Evolutionary conservation across 139 green algal genomes (phyloP).

Genomic region (Chlamydomonas schloesseri): DNA sequence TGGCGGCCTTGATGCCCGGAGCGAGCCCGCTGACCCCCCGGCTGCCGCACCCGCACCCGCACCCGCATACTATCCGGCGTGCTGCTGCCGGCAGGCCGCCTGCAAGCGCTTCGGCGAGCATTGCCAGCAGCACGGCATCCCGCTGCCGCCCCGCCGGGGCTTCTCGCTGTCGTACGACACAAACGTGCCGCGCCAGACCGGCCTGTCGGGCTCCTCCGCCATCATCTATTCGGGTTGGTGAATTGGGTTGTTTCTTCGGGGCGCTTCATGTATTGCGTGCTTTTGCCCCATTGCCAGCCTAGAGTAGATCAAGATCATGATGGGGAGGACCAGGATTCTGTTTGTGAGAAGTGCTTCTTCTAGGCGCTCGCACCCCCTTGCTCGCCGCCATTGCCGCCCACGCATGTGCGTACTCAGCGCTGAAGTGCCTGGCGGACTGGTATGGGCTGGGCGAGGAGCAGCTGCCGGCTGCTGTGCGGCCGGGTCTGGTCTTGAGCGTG

Average conservation of each 20-base stretch:
- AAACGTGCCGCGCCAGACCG: conserved; percentile 88
- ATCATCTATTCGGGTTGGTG: conserved; percentile 79
- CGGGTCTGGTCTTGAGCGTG: conserved; percentile 78
- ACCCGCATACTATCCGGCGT: no score
- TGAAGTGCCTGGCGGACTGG: conserved; percentile 88
- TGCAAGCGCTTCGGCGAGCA: conserved; percentile 75
- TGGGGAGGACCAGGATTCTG: no score
- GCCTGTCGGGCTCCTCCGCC: conserved; percentile 89
- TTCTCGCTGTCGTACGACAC: conserved; percentile 90
- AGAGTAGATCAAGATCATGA: no score
- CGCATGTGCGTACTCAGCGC: no score
- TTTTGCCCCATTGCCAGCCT: no score
- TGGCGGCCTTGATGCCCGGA: no score
- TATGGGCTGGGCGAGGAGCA: conserved; percentile 66
- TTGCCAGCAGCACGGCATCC: conserved; percentile 66
- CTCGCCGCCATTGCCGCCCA: no score
- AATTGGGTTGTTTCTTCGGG: background rate
- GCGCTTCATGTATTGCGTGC: no score
- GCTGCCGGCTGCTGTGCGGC: conserved; percentile 69
- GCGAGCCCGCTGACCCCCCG: no score
- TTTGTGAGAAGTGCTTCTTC: no score
- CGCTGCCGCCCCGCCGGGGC: conserved; percentile 44
- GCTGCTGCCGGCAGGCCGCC: conserved; percentile 73
- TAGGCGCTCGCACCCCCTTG: no score
- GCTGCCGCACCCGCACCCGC: no score